Evolutionary conservation across 1,284 basidiomycete species (phyloP), one percentile per base, ranked within the genome.

Genomic region (Boletellus deceptivus): DNA sequence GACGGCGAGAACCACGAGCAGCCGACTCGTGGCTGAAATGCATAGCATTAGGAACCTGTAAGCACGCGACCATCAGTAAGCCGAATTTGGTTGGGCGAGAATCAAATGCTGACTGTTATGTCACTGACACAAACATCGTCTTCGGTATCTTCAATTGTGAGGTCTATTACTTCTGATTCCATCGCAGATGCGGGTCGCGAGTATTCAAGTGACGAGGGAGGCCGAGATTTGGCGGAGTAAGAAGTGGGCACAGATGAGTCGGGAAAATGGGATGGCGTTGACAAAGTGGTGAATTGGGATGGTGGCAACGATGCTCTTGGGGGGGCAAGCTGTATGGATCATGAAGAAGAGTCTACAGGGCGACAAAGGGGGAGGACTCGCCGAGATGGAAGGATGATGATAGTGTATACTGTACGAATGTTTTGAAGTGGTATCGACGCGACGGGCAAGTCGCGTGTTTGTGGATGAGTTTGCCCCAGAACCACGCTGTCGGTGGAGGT

Each of bases 141-240:
- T 20, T 57, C 55, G 37, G 62, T 55, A 54, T 64, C 58, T 27
- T 55, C 55, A 25, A 49, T 13, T 31, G 62, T 65, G 46, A 60
- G 65, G 52, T 64, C 61, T 55, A 62, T 62, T 4, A 62, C 48
- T 1, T 55, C 55, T 7, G 52, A 46, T 4, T 54, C 10, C 4
- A n/a, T 37, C 24, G 39, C 50, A 3, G 47, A 42, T 17, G 35
- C 11, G 27, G 39, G 20, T 33, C 33, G 43, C 8, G 14, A 18
- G 16, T 24, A 44, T 38, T 41, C 33, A 20, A 24, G 41, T 27
- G 50, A 52, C 17, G 52, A 50, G 10, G 40, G 13, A n/a, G 7
- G 40, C 31, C 10, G 59, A 16, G 38, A 18, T 13, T 44, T 43
- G 35, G 47, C 47, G 40, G 41, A 20, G 9, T 49, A 49, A 37